Conservation (phyloP, 306 rosid species). For the Astragalus glycyphyllos region DNA sequence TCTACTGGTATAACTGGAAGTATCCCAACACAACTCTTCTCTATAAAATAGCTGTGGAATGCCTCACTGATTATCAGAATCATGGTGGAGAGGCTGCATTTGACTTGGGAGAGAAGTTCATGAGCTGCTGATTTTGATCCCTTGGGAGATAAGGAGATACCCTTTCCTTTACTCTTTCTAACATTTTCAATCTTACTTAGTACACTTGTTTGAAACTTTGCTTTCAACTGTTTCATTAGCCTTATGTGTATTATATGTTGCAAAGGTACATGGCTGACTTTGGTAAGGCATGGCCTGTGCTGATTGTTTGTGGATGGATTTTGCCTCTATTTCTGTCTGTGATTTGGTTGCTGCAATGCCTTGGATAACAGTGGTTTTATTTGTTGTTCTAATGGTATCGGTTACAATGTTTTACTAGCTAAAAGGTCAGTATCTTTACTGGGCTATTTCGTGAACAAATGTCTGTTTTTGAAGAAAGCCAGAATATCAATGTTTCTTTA, state of each 20-base stretch:
- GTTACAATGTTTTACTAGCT: constrained; percentile 87
- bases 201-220: not conserved
- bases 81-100: too few species aligned
- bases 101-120: too few species aligned
- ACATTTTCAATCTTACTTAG: too few species aligned
- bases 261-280: constrained; percentile 99
- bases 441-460: not conserved
- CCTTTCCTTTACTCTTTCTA: too few species aligned
- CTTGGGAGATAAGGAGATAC: too few species aligned
- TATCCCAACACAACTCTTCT: too few species aligned
- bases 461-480: too few species aligned
- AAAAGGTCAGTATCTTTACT: constrained; percentile 69
- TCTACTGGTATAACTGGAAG: too few species aligned
- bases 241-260: constrained; percentile 36
- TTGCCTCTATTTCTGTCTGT: constrained; percentile 89
- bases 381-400: constrained; percentile 77
- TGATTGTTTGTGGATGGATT: constrained; percentile 94
- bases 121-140: too few species aligned
- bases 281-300: constrained; percentile 93
- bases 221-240: not conserved
- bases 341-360: constrained; percentile 99
- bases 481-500: too few species aligned
- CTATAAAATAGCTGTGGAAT: too few species aligned
- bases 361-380: constrained; percentile 84
- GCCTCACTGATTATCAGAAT: too few species aligned